Conservation (phyloP, 2,329 filamentous ascomycete genomes). For the Colletotrichum sp. region DNA sequence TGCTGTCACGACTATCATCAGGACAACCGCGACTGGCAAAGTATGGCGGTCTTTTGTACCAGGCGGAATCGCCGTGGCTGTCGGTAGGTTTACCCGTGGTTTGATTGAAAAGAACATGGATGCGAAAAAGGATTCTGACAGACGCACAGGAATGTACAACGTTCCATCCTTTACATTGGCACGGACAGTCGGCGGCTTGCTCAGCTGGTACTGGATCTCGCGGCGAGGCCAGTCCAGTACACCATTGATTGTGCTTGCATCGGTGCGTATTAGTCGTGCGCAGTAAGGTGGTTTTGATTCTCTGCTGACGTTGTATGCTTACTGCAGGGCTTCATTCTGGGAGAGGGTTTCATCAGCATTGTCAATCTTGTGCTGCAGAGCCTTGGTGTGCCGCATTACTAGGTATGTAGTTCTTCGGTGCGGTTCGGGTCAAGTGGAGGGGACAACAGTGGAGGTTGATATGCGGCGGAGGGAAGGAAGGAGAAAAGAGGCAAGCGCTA, state of each 20-base stretch:
- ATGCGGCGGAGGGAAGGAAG: background rate
- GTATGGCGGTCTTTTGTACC: constrained; percentile 80
- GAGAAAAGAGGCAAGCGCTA: background rate
- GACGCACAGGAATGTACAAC: constrained; percentile 85
- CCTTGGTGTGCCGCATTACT: constrained; percentile 70
- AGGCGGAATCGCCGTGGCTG: constrained; percentile 93
- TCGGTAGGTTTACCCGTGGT: constrained; percentile 56
- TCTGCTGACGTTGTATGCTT: background rate
- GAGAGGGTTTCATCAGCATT: constrained; percentile 91
- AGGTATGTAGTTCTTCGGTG: background rate
- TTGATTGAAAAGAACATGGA: background rate
- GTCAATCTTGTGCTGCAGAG: constrained; percentile 85
- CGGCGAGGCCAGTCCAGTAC: constrained; percentile 61
- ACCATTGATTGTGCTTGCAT: constrained; percentile 85
- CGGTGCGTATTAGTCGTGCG: constrained; percentile 44
- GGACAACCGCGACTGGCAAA: constrained; percentile 61
- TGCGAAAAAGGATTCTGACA: background rate
- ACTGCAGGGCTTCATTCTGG: constrained; percentile 79
- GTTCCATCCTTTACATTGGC: constrained; percentile 95
- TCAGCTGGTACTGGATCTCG: constrained; percentile 78
- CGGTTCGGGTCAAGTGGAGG: background rate
- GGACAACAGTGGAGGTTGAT: background rate
- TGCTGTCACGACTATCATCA: constrained; percentile 69
- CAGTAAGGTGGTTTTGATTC: background rate
- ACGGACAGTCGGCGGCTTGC: constrained; percentile 76